Base-by-base conservation (phyloP, 176 grass and related monocot genomes). In the Cenchrus purpureus region DNA sequence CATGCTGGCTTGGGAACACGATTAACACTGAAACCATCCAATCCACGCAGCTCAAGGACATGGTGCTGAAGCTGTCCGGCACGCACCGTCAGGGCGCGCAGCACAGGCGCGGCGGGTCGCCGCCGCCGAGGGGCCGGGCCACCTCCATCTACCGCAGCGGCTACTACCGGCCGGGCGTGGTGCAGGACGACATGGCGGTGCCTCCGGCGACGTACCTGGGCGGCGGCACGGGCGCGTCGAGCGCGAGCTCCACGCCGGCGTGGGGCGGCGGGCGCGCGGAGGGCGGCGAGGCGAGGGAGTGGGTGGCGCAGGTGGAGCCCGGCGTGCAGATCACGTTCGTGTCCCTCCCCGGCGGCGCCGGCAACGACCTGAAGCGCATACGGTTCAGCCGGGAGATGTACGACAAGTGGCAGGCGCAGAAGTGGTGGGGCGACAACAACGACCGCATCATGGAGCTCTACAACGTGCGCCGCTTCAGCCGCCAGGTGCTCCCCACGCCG, bases 321-420 rank as follows among this genome's bases (percentile, higher is more conserved):
- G 97, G 97, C 2, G 94, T 99, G 68, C 93, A 96, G 73, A 99
- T 99, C 88, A 99, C 97, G 29, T 99, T 99, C 85, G 89, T 94
- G 29, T 94, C 92, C 1, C 89, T 94, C 57, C 34, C 79, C 22
- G 88, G 89, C 75, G 92, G 92, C 74, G 86, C 49, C 49, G 92
- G 92, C 68, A 94, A 94, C 82, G 89, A 94, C 70, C 92, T 94
- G 46, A 94, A 94, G 75, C 86, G 92, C 71, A 94, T 94, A 86
- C 83, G 92, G 0, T 94, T 94, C 86, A 94, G 92, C 83, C 89
- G 92, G 10, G 92, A 94, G 89, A 94, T 94, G 79, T 94, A 84
- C 53, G 87, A 91, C 89, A 94, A 89, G 79, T 91, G 83, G 92
- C 92, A 94, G 75, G 92, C 92, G 20, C 92, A 94, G 86, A 90